These are phyloP conservation scores for Pseudogymnoascus sp. DNA, from an alignment of 2,329 filamentous ascomycete genomes.

Conservation along the genomic window DNA sequence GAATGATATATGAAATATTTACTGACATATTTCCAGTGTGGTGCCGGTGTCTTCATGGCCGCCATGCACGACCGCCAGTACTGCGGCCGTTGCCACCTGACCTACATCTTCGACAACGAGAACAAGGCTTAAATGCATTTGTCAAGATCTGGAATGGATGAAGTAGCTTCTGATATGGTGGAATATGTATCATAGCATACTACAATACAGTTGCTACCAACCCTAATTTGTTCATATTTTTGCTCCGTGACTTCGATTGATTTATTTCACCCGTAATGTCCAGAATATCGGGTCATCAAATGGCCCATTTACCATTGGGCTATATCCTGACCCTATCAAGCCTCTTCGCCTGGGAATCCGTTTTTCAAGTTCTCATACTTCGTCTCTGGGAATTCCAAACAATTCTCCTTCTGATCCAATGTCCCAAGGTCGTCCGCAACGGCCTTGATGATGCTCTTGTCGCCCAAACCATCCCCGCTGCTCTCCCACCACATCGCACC, in stretches of 20 bases:
- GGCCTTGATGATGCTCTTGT: constrained; percentile 59
- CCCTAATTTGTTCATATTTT: neutral
- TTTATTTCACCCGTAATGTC: neutral
- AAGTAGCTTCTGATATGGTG: constrained; percentile 4
- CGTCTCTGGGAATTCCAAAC: constrained; percentile 53
- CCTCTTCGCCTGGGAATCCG: constrained; percentile 42
- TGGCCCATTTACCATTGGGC: neutral
- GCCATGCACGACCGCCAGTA: constrained; percentile 97
- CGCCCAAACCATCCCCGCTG: constrained; percentile 62
- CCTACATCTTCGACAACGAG: constrained; percentile 65
- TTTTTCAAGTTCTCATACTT: constrained; percentile 64
- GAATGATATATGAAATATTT: constrained; percentile 3
- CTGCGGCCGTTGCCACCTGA: constrained; percentile 59
- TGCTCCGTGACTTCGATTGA: neutral
- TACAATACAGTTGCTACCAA: constrained; percentile 7
- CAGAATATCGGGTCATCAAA: neutral
- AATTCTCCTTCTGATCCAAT: constrained; percentile 51
- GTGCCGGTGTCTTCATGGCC: constrained; percentile 99
- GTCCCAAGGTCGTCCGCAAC: constrained; percentile 47
- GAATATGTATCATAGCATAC: constrained; percentile 1
- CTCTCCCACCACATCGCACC: constrained; percentile 99
- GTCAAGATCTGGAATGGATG: constrained; percentile 5
- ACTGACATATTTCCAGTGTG: constrained; percentile 58
- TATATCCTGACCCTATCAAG: constrained; percentile 24
- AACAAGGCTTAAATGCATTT: constrained; percentile 14